Evolutionary conservation across 2,329 filamentous ascomycete species (phyloP).

Genomic region (Fusarium agapanthi): DNA sequence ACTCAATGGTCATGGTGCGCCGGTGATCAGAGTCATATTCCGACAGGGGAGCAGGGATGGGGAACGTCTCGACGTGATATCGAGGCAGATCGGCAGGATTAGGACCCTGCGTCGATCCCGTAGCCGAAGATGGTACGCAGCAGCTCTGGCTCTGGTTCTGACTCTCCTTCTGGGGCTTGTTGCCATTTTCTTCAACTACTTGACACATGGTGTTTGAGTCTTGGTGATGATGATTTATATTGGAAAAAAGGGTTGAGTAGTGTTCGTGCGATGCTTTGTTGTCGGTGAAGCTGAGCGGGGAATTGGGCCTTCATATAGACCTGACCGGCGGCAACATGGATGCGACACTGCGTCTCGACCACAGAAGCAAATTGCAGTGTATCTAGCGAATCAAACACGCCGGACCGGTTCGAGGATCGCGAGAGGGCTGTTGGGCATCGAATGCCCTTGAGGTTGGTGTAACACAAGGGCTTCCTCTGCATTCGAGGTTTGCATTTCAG

Average conservation of each 20-base stretch:
- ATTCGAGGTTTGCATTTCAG: background rate
- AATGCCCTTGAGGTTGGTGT: background rate
- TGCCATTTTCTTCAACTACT: background rate
- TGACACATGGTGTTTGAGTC: background rate
- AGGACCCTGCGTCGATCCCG: background rate
- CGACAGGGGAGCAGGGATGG: background rate
- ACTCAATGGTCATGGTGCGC: background rate
- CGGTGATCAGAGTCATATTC: conserved; percentile 10
- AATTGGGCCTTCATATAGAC: background rate
- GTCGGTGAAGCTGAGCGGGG: background rate
- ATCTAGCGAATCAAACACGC: rapidly evolving
- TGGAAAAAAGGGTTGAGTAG: background rate
- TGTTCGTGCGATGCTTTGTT: background rate
- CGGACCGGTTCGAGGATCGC: rapidly evolving
- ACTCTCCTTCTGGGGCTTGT: background rate
- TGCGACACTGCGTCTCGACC: rapidly evolving
- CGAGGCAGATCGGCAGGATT: background rate
- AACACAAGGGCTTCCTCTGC: background rate
- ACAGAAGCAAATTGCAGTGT: background rate
- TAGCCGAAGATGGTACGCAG: background rate
- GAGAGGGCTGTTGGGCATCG: background rate
- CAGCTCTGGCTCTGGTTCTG: background rate
- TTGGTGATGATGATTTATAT: background rate
- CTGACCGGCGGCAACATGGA: rapidly evolving
- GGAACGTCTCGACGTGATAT: background rate